Evolutionary conservation across 140 eudicot species (phyloP), one percentile per base, ranked within the genome.

Genomic region (Stevia rebaudiana): DNA sequence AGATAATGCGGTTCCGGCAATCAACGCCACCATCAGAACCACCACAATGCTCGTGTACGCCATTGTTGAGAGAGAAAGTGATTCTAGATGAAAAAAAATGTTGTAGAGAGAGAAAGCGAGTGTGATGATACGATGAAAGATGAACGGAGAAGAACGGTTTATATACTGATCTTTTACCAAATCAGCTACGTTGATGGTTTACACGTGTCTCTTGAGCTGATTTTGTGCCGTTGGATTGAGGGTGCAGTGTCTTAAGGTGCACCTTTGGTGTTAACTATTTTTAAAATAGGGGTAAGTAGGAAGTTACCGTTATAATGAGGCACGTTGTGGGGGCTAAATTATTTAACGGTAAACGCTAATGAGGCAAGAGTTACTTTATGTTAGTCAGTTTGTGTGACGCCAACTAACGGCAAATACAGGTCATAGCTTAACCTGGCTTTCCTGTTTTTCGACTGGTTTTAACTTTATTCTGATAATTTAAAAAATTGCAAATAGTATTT

Each of bases 1-100:
- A 48, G 90, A 77, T 11, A 80, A 2, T 5, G 82, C 90, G 11
- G 87, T 77, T 73, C 78, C 82, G 18, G 78, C 84, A 6, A 82
- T 41, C 57, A 80, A 36, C 28, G 86, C 80, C 41, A 80, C 59
- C 10, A 80, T 35, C 15, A 81, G 21, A 1, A 54, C 78, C n/a
- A 70, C 12, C 47, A 78, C 8, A 1, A 72, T 25, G 49, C 60
- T 57, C 3, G 83, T 70, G 23, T 50, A 65, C 17, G 87, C 90
- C 95, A 86, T 86, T 76, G 71, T 58, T 65, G 41, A 11, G 8
- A 36, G 41, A 36, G 2, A 6, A 10, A 8, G 8, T 11, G 8
- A 11, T 11, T 23, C 9, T 6, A 48, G 54, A 48, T 1, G 17
- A 17, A 4, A 47, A 25, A 47, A 6, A 7, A 47, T 4, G 30